Conservation (phyloP, 2,329 filamentous ascomycete genomes). For the Malbranchea zuffiana region DNA sequence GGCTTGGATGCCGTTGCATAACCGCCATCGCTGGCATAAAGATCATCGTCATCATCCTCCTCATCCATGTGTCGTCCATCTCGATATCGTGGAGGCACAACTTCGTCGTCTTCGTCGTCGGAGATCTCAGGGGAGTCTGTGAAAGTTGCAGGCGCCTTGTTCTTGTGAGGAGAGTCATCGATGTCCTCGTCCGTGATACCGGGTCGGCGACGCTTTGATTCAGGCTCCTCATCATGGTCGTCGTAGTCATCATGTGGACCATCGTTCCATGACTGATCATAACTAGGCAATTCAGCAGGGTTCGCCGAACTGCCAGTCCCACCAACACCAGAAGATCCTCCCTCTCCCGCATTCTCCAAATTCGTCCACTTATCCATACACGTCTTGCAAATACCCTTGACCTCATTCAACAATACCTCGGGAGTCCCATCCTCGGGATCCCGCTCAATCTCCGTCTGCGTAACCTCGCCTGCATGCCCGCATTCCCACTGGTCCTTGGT, state of each 20-base stretch:
- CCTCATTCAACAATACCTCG: constrained; percentile 11
- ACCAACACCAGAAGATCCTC: not conserved
- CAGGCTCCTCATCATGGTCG: not conserved
- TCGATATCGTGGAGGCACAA: not conserved
- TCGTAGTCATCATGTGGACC: not conserved
- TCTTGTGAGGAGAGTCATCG: too few relatives aligned
- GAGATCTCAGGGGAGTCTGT: not conserved
- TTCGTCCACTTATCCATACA: constrained; percentile 16
- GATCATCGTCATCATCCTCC: not conserved
- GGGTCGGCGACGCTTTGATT: not conserved
- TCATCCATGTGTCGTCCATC: not conserved
- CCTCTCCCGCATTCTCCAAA: constrained; percentile 7
- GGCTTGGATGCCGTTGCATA: too few relatives aligned
- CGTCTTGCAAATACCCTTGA: constrained; percentile 13
- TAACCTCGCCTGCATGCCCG: constrained; percentile 13
- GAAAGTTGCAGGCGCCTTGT: too few relatives aligned
- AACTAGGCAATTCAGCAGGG: constrained; percentile 4
- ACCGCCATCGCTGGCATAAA: not conserved
- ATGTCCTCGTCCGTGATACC: too few relatives aligned
- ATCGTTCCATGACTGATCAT: constrained; percentile 3
- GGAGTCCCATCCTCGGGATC: constrained; percentile 7
- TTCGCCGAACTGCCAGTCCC: constrained; percentile 3
- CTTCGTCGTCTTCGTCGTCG: not conserved
- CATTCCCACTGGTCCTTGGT: constrained; percentile 17
- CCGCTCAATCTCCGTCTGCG: constrained; percentile 13